A percentile compares a stretch with the other conserved stretches of the same genome.
phyloP scores from a whole-genome alignment of 257 asterid genomes.

The Penstemon barbatus region DNA sequence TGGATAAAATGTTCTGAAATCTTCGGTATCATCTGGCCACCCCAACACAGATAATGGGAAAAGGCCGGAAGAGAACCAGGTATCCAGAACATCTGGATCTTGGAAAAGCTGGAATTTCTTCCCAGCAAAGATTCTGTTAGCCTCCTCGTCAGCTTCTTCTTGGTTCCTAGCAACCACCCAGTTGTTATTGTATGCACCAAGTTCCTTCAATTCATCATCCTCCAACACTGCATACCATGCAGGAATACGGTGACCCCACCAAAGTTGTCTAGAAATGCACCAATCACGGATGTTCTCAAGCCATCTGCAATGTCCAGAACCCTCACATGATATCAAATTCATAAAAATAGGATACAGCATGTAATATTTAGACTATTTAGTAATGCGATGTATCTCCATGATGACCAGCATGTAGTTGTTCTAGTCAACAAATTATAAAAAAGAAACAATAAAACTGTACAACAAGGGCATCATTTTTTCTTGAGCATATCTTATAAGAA shows the following conservation, averaged over 20 bases:
- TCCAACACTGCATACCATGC: constrained; percentile 87
- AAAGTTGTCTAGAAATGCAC: constrained; percentile 97
- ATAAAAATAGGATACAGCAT: constrained; percentile 12
- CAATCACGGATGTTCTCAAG: constrained; percentile 96
- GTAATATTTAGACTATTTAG: constrained; percentile 8
- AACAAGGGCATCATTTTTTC: neutral
- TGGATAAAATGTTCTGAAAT: constrained; percentile 77
- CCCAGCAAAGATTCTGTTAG: constrained; percentile 54
- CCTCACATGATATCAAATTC: constrained; percentile 9
- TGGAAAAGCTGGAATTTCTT: constrained; percentile 65
- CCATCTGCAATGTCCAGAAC: constrained; percentile 65
- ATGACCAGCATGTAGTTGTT: neutral
- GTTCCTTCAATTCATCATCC: constrained; percentile 67
- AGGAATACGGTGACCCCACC: constrained; percentile 99
- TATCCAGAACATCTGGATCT: constrained; percentile 94
- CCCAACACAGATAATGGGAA: constrained; percentile 89
- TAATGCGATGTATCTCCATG: neutral
- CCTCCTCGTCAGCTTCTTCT: constrained; percentile 69
- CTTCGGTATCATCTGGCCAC: constrained; percentile 91
- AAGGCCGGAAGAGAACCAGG: constrained; percentile 97
- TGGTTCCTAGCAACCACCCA: constrained; percentile 89
- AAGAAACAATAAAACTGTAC: neutral
- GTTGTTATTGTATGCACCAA: constrained; percentile 59
- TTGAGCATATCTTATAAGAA: neutral
- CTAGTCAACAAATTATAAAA: neutral